Conservation (phyloP, 2,329 filamentous ascomycete genomes). For the Colletotrichum lindemuthianum region DNA sequence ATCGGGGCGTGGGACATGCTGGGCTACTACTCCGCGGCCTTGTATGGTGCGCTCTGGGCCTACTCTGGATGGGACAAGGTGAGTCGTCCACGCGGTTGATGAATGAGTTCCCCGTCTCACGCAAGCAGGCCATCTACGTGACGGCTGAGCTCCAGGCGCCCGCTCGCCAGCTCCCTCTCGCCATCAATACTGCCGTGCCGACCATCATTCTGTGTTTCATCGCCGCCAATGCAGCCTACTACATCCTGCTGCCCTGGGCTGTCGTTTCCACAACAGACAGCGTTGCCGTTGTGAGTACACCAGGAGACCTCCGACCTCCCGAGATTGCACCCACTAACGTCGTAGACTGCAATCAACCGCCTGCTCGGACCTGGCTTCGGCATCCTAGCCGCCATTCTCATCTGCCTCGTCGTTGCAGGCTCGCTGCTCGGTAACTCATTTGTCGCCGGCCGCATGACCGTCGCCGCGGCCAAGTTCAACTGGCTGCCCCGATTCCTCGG, state of each 20-base stretch:
- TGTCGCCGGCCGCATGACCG: slow-evolving; percentile 68
- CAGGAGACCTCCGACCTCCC: not conserved
- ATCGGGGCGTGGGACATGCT: slow-evolving; percentile 67
- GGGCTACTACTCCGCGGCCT: slow-evolving; percentile 67
- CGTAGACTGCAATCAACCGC: slow-evolving; percentile 63
- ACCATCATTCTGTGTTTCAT: slow-evolving; percentile 70
- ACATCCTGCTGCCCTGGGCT: slow-evolving; percentile 69
- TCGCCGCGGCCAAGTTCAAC: slow-evolving; percentile 63
- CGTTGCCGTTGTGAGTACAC: slow-evolving; percentile 66
- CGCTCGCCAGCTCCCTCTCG: slow-evolving; percentile 65
- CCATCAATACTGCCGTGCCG: slow-evolving; percentile 69
- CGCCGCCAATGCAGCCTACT: slow-evolving; percentile 69
- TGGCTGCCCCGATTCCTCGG: slow-evolving; percentile 61
- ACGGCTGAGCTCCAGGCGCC: slow-evolving; percentile 63
- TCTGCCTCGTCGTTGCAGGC: slow-evolving; percentile 70
- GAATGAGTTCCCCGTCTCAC: not conserved
- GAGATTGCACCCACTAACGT: not conserved
- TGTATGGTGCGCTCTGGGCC: slow-evolving; percentile 72
- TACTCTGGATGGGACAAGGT: slow-evolving; percentile 76
- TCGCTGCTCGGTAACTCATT: slow-evolving; percentile 72
- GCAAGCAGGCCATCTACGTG: slow-evolving; percentile 62
- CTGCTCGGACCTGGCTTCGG: slow-evolving; percentile 65
- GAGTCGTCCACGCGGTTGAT: slow-evolving; percentile 33
- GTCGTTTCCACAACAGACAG: slow-evolving; percentile 68
- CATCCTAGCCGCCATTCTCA: slow-evolving; percentile 63